phyloP scores from a whole-genome alignment of 345 rosid species.

The rapeseed (Brassica napus) region DNA sequence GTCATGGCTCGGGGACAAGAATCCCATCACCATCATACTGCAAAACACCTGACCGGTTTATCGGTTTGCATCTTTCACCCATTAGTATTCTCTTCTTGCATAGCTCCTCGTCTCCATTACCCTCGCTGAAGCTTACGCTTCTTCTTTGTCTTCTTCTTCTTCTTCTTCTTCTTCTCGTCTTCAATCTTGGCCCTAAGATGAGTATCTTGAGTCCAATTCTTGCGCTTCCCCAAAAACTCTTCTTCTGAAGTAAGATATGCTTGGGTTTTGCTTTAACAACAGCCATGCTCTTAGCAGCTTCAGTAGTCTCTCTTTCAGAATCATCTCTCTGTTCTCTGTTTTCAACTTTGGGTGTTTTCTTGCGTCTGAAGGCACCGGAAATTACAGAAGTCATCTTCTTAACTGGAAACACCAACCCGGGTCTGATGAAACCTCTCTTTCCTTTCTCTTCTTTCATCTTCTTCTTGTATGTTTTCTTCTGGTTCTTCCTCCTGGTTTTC shows the following conservation, averaged over 20 bases:
- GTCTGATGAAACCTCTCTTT: constrained; percentile 5
- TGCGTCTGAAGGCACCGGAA: constrained; percentile 35
- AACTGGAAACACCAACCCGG: background rate
- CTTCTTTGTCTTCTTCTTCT: background rate
- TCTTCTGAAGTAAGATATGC: background rate
- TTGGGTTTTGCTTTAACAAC: background rate
- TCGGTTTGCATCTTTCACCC: constrained; percentile 66
- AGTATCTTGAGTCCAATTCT: constrained; percentile 32
- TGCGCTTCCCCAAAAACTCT: constrained; percentile 2
- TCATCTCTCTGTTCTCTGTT: constrained; percentile 16
- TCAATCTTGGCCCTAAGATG: constrained; percentile 33
- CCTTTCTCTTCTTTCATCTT: constrained; percentile 11
- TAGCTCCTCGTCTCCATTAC: constrained; percentile 37
- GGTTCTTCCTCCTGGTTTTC: constrained; percentile 21
- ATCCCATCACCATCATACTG: constrained; percentile 50
- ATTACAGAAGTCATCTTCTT: constrained; percentile 39
- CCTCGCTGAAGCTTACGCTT: constrained; percentile 13
- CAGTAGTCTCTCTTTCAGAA: background rate
- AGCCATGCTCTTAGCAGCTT: background rate
- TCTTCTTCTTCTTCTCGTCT: constrained; percentile 16
- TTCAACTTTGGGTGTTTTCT: constrained; percentile 9
- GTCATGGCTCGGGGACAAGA: constrained; percentile 47
- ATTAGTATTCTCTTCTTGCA: constrained; percentile 78
- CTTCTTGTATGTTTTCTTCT: background rate
- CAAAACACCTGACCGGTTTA: constrained; percentile 46